Conservation (phyloP, 2,329 filamentous ascomycete genomes). For the Penicillium sp. region DNA sequence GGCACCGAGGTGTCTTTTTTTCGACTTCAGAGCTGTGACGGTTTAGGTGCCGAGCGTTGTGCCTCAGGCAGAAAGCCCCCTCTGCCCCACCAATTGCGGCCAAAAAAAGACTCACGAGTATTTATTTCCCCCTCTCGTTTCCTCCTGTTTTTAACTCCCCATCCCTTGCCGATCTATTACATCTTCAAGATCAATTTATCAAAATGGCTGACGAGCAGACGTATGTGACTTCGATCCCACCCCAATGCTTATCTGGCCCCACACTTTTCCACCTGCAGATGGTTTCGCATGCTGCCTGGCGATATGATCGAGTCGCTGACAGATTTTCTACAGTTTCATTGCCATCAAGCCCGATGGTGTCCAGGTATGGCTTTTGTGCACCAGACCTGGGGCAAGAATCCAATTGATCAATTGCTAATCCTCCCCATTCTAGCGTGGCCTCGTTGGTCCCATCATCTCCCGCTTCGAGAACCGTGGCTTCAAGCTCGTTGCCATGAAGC, state of each 20-base stretch:
- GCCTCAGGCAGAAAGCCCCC: slow-evolving; percentile 8
- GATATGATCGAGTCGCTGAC: slow-evolving; percentile 26
- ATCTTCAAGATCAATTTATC: slow-evolving; percentile 29
- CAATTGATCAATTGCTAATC: slow-evolving; percentile 20
- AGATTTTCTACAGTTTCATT: slow-evolving; percentile 71
- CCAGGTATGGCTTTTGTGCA: slow-evolving; percentile 61
- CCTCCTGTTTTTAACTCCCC: slow-evolving; percentile 13
- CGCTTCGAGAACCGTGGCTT: slow-evolving; percentile 98
- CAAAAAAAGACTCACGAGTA: slow-evolving; percentile 39
- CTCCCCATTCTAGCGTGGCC: slow-evolving; percentile 65
- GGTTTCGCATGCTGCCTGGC: slow-evolving; percentile 11
- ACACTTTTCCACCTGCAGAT: slow-evolving; percentile 7
- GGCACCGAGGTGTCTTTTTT: neutral
- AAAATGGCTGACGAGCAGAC: slow-evolving; percentile 80
- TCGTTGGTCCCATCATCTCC: slow-evolving; percentile 93
- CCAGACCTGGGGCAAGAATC: neutral
- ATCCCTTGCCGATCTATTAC: slow-evolving; percentile 18
- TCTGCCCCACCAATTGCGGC: slow-evolving; percentile 22
- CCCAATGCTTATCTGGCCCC: slow-evolving; percentile 5
- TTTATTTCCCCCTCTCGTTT: slow-evolving; percentile 18
- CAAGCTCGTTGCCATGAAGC: slow-evolving; percentile 98
- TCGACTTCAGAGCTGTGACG: too few relatives aligned
- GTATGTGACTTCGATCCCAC: slow-evolving; percentile 50
- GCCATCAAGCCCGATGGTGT: slow-evolving; percentile 99
- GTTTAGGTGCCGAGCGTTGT: neutral